phyloP scores from a whole-genome alignment of 2,329 filamentous ascomycete genomes.

The Aspergillus texensis region DNA sequence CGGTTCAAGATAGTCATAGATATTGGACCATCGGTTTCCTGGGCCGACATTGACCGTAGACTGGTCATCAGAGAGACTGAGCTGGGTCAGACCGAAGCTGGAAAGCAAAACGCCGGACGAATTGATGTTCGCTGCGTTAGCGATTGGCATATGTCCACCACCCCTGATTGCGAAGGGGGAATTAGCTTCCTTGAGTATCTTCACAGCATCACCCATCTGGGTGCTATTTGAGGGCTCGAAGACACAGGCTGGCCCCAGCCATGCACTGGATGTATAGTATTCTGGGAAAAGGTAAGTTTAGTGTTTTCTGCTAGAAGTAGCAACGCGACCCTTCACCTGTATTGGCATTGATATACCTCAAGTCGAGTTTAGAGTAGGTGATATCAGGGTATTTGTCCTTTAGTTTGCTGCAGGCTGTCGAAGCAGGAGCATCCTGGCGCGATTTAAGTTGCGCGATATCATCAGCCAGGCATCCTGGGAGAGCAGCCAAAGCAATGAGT shows the following conservation, averaged over 20 bases:
- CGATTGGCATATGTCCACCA: slow-evolving; percentile 5
- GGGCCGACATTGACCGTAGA: slow-evolving; percentile 1
- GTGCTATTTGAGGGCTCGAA: background rate
- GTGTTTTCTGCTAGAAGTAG: no score
- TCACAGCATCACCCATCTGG: background rate
- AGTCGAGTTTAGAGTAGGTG: background rate
- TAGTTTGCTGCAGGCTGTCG: background rate
- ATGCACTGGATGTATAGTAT: background rate
- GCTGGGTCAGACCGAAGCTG: background rate
- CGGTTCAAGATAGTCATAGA: slow-evolving; percentile 3
- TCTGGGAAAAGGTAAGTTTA: background rate
- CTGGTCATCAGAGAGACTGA: background rate
- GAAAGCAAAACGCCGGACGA: slow-evolving; percentile 3
- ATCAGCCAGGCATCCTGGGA: background rate
- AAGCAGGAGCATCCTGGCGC: background rate
- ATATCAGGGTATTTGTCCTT: background rate
- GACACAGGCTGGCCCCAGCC: background rate
- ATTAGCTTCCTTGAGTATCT: background rate
- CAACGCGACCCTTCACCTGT: background rate
- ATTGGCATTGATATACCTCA: background rate
- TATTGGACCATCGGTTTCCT: slow-evolving; percentile 2
- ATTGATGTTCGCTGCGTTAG: background rate
- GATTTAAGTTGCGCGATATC: background rate
- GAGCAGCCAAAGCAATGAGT: background rate
- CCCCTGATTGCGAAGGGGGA: background rate